Evolutionary conservation across 495 filamentous ascomycete species (phyloP), one percentile per base, ranked within the genome.

Genomic region (Mycothermus thermophilus): DNA sequence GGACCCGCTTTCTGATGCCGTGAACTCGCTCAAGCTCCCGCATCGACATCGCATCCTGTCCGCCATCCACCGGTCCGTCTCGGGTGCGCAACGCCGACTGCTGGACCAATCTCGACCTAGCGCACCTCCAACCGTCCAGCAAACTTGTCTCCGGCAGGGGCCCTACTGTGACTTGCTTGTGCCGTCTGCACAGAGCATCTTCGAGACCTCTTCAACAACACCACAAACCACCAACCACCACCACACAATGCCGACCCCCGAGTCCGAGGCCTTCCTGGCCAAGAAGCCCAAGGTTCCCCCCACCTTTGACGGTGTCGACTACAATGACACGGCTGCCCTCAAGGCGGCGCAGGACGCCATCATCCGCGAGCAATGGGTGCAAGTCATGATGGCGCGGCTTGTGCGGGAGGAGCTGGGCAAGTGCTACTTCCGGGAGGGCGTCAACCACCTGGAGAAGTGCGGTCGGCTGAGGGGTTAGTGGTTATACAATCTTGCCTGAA

Each of bases 371-470:
- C 90, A 97, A 63, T 97, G 92, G 92, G 85, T 97, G 18, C 75
- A 75, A 55, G 79, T 75, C 47, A 97, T 97, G 90, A 96, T 95
- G 90, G 82, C 83, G 13, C 68, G 90, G 40, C 64, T 97, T 33
- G 83, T 96, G 22, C 71, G 86, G 25, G 83, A 96, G 61, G 92
- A 97, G 65, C 58, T 97, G 62, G 75, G 83, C 48, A 94, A 93
- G 68, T 97, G 90, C 63, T 97, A 97, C 67, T 71, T 73, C 51
- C 70, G 79, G 38, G 87, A 97, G 62, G 90, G 90, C 4, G 83
- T 94, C 37, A 96, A 96, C 60, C 90, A 97, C 60, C 59, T 96
- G 46, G 88, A 94, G 74, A 97, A 95, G 66, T 97, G 90, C 60
- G 85, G 83, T 48, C 63, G 66, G 51, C 60, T 94, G 63, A 72